These are phyloP conservation scores for Antitrichia curtipendula DNA, from an alignment of 225 moss, liverwort and hornwort genomes.

Conservation along the genomic window DNA sequence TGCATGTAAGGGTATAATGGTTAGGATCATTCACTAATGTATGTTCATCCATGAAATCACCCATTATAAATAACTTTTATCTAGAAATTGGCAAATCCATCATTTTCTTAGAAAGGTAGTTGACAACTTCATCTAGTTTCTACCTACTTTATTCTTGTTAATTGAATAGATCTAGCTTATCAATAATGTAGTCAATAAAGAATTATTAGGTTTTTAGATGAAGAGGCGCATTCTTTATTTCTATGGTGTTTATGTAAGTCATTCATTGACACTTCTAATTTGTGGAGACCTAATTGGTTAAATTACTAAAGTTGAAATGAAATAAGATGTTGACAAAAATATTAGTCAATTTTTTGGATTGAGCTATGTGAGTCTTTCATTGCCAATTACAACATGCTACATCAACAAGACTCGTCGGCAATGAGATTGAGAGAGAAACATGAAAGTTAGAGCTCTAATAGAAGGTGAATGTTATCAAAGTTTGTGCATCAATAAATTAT, in stretches of 20 bases:
- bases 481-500: background rate
- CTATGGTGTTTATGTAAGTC: rapidly evolving
- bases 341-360: no score
- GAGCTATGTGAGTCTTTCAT: no score
- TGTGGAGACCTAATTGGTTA: background rate
- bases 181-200: background rate
- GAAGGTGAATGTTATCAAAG: background rate
- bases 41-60: background rate
- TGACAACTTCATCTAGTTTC: background rate
- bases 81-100: background rate
- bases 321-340: background rate
- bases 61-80: background rate
- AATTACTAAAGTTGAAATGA: background rate
- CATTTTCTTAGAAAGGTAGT: no score
- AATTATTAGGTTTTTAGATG: background rate
- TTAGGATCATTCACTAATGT: no score
- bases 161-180: rapidly evolving
- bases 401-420: background rate
- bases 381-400: background rate
- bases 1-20: background rate
- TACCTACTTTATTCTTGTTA: background rate
- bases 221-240: rapidly evolving
- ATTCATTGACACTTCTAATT: background rate
- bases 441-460: background rate
- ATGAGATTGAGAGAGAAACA: no score